phyloP scores from a whole-genome alignment of 2,329 filamentous ascomycete genomes.

The Nannizziopsis barbatae region DNA sequence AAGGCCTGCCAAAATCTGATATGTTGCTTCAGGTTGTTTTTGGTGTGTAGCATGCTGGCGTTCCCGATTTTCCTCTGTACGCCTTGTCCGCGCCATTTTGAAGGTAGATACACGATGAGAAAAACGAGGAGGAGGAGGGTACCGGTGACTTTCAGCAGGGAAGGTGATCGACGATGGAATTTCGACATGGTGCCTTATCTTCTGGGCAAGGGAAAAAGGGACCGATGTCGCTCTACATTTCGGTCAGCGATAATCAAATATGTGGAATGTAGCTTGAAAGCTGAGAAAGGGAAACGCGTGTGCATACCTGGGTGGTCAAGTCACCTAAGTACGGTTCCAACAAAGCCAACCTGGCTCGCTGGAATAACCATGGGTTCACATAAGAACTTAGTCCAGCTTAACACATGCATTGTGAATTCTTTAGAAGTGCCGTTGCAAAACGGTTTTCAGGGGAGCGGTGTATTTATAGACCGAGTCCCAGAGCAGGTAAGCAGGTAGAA shows the following conservation, averaged over 20 bases:
- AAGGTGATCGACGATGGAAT: background rate
- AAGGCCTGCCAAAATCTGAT: slow-evolving; percentile 28
- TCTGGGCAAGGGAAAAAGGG: background rate
- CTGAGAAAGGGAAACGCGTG: no score
- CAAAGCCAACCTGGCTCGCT: no score
- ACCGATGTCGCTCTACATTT: background rate
- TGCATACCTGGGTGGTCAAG: no score
- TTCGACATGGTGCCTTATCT: slow-evolving; percentile 1
- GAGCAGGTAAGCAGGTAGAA: no score
- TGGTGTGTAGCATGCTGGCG: background rate
- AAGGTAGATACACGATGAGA: slow-evolving; percentile 8
- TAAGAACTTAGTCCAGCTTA: no score
- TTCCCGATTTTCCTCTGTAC: background rate
- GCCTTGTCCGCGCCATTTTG: slow-evolving; percentile 2
- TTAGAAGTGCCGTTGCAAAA: no score
- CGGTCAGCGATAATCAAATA: background rate
- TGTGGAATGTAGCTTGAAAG: no score
- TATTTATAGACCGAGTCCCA: no score
- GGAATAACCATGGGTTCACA: no score
- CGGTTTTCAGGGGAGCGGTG: no score
- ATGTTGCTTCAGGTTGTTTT: slow-evolving; percentile 16
- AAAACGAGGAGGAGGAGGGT: slow-evolving; percentile 4
- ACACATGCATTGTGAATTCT: no score
- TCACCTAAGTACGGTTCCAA: no score
- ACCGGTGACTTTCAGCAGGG: slow-evolving; percentile 3